Evolutionary conservation across 768 basidiomycete genomes (phyloP), one percentile per base, ranked within the genome.

Genomic region (Peribolospora baueri): DNA sequence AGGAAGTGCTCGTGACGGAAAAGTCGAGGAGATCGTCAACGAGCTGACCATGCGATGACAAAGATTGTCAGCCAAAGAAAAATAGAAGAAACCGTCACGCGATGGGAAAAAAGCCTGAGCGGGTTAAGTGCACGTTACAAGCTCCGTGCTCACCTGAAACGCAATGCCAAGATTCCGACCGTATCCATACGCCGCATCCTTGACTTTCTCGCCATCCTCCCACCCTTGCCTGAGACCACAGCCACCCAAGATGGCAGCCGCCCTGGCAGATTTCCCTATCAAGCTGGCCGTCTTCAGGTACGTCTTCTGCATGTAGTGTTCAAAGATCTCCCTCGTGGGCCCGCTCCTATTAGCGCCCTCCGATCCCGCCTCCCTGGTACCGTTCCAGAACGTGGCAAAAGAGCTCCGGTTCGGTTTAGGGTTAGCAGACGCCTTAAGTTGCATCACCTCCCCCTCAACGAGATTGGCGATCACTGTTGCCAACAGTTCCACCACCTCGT

Each of bases 21-120:
- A 86, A 97, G 69, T 97, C 93, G 3, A 98, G 71, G 42, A 88
- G 76, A 64, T 98, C 93, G 65, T 98, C 93, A 50, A 97, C 81
- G 7, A 98, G 80, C 87, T 91, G 62, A 45, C 25, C 10, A 39
- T 14, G 14, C 49, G 9, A 8, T 8, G 49, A 8, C 14, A 8
- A 8, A 39, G 9, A 8, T 39, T 36, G 38, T 25, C 49, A 10
- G 9, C n/a, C n/a, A 37, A 9, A 13, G 4, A 37, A 9, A 41
- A 6, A 11, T 8, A 13, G 51, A 40, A 7, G 25, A 13, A 10
- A 40, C 11, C 40, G 10, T 39, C 25, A 52, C 36, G 41, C 14
- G 10, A 13, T 6, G 25, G 11, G 43, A 49, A 36, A 37, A 13
- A 4, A 14, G 13, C 7, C n/a, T n/a, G 7, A 37, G 48, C 7